Base-by-base conservation (phyloP, 495 filamentous ascomycete species). In the Penicillium coprophilum region DNA sequence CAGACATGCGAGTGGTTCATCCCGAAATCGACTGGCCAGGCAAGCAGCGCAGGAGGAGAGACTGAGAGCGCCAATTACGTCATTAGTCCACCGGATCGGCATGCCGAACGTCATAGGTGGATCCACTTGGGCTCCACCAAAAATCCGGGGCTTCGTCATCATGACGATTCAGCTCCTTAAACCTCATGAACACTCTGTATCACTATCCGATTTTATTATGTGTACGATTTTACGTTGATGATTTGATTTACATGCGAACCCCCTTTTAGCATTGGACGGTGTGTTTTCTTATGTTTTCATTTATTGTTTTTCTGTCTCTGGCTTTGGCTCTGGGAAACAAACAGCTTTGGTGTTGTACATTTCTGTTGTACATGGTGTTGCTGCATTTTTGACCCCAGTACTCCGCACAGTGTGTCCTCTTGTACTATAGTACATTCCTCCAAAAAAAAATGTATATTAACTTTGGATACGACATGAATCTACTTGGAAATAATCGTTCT, bases 1-100 rank as follows among this genome's bases (percentile, higher is more conserved):
- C 52, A 54, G 52, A 97, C 72, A 92, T 96, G 82, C 84, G 89
- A 20, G 91, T 95, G 45, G 90, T 92, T 51, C 91, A 96, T 66
- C 89, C 90, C 0, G 89, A 96, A 57, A 80, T 94, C 43, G 87
- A 92, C 53, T 89, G 89, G 62, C 86, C 85, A 19, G 87, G 87
- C 60, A 91, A 91, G 66, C 76, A 79, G 59, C 65, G 71, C 49
- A 68, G 72, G 34, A 66, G 72, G 51, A 59, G 72, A 56, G 75
- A 76, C 43, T 76, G 63, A 74, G 56, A 6, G 43, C 54, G 55
- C 56, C 50, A 34, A 24, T 21, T 40, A 48, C 43, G 27, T 54
- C 52, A 54, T 46, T 38, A 23, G 32, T 31, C 32, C 24, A 40
- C 50, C 45, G 31, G 55, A 65, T 67, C 65, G 64, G 52, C 50